Percentiles rank a stretch among this genome's conserved stretches.
phyloP scores from a whole-genome alignment of 345 rosid genomes.

The Dovyalis caffra region DNA sequence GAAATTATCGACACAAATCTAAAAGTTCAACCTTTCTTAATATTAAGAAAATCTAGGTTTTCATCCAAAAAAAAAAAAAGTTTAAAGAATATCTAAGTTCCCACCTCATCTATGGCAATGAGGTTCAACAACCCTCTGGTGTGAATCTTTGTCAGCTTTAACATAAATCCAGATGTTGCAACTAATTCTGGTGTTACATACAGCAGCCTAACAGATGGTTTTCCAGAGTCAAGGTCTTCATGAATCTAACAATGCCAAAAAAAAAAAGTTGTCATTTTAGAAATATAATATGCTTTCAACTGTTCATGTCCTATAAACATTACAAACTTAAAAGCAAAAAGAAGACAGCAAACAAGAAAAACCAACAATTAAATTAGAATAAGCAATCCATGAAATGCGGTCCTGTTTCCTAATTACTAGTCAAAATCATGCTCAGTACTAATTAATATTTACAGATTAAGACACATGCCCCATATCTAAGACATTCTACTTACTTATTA shows the following conservation, averaged over 20 bases:
- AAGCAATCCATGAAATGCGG: too few relatives aligned
- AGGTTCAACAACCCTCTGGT: conserved; percentile 87
- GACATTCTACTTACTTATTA: too few relatives aligned
- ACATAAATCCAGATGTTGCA: conserved; percentile 81
- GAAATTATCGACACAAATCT: conserved; percentile 4
- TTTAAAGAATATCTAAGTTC: not conserved
- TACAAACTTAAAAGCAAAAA: not conserved
- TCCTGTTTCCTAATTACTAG: too few relatives aligned
- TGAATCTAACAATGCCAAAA: conserved; percentile 54
- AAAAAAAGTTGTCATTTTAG: conserved; percentile 3
- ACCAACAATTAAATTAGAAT: not conserved
- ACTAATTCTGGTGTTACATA: conserved; percentile 94
- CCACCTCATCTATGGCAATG: conserved; percentile 92
- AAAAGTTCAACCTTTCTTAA: conserved; percentile 8
- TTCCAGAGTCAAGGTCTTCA: conserved; percentile 88
- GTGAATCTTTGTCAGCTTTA: conserved; percentile 68
- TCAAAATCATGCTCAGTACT: not conserved
- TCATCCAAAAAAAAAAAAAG: not conserved
- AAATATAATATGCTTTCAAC: not conserved
- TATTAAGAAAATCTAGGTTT: not conserved
- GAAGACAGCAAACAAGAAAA: not conserved
- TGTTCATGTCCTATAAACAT: not conserved
- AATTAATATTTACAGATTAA: not conserved
- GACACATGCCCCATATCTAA: not conserved
- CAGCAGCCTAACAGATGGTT: conserved; percentile 71